phyloP scores from a whole-genome alignment of 805 yeast species.

The Grigorovia humatica region DNA sequence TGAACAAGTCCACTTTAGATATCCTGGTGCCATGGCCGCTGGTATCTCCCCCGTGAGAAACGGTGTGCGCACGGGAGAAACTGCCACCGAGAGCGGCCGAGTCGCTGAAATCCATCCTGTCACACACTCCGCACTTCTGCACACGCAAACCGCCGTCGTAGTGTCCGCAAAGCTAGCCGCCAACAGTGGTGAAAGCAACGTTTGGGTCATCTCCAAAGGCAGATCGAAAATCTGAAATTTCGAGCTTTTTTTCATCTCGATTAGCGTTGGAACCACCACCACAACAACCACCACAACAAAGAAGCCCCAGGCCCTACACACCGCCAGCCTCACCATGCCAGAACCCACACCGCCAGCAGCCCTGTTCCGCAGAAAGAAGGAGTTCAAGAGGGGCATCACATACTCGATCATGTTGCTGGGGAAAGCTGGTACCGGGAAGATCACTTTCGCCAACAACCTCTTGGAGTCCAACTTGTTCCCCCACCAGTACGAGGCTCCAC shows the following conservation, averaged over 20 bases:
- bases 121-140: not conserved
- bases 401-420: constrained; percentile 70
- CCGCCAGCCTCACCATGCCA: not conserved
- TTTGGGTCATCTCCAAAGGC: too few relatives aligned
- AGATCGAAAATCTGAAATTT: not conserved
- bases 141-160: not conserved
- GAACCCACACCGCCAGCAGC: constrained; percentile 12
- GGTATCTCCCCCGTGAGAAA: not conserved
- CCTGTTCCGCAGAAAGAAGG: constrained; percentile 44
- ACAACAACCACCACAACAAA: constrained; percentile 9
- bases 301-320: too few relatives aligned
- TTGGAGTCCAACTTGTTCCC: constrained; percentile 52
- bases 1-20: constrained; percentile 19
- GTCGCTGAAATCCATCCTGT: not conserved
- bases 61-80: too few relatives aligned
- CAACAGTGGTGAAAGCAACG: too few relatives aligned
- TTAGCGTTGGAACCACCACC: too few relatives aligned
- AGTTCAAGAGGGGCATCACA: constrained; percentile 60
- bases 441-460: constrained; percentile 62
- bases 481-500: constrained; percentile 38
- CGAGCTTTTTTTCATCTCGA: not conserved
- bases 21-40: constrained; percentile 8
- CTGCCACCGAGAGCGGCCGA: not conserved
- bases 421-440: constrained; percentile 65
- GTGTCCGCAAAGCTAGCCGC: too few relatives aligned